phyloP scores from a whole-genome alignment of 2,329 filamentous ascomycete genomes.

The Xylaria sp. region DNA sequence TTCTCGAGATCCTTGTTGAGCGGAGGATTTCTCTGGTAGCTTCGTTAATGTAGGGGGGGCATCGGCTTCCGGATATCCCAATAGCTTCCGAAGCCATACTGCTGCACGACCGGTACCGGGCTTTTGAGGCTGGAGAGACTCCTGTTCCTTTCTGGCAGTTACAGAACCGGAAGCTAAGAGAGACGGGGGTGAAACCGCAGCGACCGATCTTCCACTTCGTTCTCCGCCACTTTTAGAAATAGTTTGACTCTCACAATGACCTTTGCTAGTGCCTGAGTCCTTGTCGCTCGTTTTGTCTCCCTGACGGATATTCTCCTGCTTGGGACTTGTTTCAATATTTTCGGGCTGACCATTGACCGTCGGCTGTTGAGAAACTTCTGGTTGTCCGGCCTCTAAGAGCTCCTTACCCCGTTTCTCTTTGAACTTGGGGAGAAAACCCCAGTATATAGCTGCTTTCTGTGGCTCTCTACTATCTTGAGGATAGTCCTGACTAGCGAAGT shows the following conservation, averaged over 20 bases:
- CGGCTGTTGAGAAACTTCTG: slow-evolving; percentile 30
- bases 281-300: slow-evolving; percentile 18
- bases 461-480: slow-evolving; percentile 23
- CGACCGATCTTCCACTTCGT: slow-evolving; percentile 25
- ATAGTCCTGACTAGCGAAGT: slow-evolving; percentile 6
- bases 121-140: slow-evolving; percentile 32
- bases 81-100: slow-evolving; percentile 47
- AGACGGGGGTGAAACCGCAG: slow-evolving; percentile 31
- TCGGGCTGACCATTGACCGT: slow-evolving; percentile 31
- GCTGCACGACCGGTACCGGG: slow-evolving; percentile 41
- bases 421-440: slow-evolving; percentile 44
- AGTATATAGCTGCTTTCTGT: slow-evolving; percentile 41
- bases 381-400: neutral
- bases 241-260: neutral
- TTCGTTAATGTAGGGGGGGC: slow-evolving; percentile 41
- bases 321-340: slow-evolving; percentile 23
- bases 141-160: slow-evolving; percentile 21
- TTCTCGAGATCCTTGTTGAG: slow-evolving; percentile 40
- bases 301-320: slow-evolving; percentile 39
- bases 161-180: neutral
- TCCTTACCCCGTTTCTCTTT: slow-evolving; percentile 30
- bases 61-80: slow-evolving; percentile 39
- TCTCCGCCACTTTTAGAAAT: neutral
- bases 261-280: neutral
- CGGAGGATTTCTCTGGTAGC: slow-evolving; percentile 43